These are phyloP conservation scores for Scheffersomyces parashehatae DNA, from an alignment of 1,139 yeast species.

Conservation along the genomic window DNA sequence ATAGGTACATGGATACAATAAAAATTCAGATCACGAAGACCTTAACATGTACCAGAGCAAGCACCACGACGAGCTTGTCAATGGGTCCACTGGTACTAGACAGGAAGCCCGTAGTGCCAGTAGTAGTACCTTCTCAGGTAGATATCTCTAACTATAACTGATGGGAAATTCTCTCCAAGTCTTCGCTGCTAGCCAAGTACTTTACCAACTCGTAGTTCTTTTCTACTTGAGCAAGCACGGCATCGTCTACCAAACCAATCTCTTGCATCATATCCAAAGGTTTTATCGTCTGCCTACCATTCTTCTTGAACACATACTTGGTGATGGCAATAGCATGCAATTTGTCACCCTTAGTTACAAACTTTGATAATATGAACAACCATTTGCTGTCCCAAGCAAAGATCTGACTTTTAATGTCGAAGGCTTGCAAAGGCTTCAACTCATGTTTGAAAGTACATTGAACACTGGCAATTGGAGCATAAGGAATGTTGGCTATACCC, in stretches of 20 bases:
- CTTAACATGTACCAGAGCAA: no score
- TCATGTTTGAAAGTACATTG: slow-evolving; percentile 70
- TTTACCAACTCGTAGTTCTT: slow-evolving; percentile 29
- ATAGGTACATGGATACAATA: no score
- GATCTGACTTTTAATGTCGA: slow-evolving; percentile 56
- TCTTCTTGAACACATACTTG: slow-evolving; percentile 74
- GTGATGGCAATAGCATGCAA: slow-evolving; percentile 67
- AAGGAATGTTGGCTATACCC: slow-evolving; percentile 49
- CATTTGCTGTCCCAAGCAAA: slow-evolving; percentile 89
- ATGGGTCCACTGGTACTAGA: no score
- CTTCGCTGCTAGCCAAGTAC: slow-evolving; percentile 31
- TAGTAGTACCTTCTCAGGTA: no score
- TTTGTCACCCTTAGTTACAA: slow-evolving; percentile 46
- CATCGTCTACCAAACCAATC: slow-evolving; percentile 58
- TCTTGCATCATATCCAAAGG: slow-evolving; percentile 60
- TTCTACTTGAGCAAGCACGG: slow-evolving; percentile 42
- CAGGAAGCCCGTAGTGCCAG: no score
- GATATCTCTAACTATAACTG: not conserved
- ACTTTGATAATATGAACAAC: slow-evolving; percentile 71
- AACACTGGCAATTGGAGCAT: slow-evolving; percentile 77
- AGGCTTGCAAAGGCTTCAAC: slow-evolving; percentile 64
- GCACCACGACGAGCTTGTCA: no score
- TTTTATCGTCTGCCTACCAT: slow-evolving; percentile 66
- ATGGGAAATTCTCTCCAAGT: slow-evolving; percentile 23
- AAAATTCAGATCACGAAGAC: no score